phyloP scores from a whole-genome alignment of 257 asterid genomes.

The Capsicum chinense region DNA sequence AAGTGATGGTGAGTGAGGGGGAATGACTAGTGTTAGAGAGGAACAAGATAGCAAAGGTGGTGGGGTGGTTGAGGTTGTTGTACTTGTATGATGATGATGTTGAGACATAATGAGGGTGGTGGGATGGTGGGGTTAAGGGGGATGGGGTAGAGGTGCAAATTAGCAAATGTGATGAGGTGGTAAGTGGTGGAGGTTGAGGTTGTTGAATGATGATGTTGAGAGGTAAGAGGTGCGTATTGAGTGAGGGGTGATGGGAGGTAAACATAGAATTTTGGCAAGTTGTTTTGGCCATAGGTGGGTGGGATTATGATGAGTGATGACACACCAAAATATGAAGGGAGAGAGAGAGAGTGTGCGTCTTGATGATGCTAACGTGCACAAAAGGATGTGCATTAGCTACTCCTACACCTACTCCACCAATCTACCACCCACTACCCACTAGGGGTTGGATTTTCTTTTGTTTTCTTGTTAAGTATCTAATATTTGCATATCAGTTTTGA shows the following conservation, averaged over 20 bases:
- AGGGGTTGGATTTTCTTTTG: no score
- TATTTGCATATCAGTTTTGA: no score
- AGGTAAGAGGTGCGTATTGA: background rate
- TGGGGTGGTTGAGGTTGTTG: background rate
- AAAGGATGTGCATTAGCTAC: constrained; percentile 14
- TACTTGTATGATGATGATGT: background rate
- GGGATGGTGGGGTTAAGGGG: background rate
- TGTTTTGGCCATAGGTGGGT: constrained; percentile 5
- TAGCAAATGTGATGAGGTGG: constrained; percentile 19
- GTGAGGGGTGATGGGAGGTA: background rate
- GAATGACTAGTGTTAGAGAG: background rate
- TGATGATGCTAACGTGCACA: constrained; percentile 8
- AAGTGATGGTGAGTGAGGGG: background rate
- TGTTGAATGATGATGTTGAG: constrained; percentile 13
- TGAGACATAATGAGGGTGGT: background rate
- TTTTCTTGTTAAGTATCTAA: no score
- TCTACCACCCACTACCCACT: constrained; percentile 30
- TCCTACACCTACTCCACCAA: constrained; percentile 47
- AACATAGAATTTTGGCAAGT: constrained; percentile 18
- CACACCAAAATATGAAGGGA: background rate
- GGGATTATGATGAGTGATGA: constrained; percentile 22
- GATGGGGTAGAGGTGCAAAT: background rate
- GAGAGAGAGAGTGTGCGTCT: background rate
- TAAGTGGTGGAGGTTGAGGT: constrained; percentile 27
- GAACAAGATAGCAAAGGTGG: background rate